Percentiles rank a stretch among this genome's conserved stretches.
Evolutionary conservation across 495 filamentous ascomycete genomes (phyloP).

Genomic region (Tuber melanosporum): DNA sequence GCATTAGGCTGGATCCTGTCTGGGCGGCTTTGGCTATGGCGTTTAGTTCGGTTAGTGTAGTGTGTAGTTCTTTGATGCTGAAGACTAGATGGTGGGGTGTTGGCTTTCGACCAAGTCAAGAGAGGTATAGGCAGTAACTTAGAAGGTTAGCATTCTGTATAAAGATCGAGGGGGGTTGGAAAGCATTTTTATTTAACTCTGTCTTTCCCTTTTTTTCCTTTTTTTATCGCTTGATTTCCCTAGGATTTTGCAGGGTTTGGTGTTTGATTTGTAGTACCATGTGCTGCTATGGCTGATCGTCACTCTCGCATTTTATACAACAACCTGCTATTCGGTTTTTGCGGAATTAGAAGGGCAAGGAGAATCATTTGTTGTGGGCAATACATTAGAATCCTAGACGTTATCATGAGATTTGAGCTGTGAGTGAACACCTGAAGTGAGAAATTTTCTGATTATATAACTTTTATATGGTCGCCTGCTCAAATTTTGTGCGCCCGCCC

Average conservation of each 20-base stretch:
- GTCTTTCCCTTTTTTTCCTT: not conserved
- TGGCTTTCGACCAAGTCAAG: conserved; percentile 47
- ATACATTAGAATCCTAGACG: not conserved
- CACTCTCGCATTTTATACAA: not conserved
- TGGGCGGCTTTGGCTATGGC: conserved; percentile 54
- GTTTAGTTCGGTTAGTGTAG: conserved; percentile 72
- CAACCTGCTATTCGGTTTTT: not conserved
- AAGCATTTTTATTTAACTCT: not conserved
- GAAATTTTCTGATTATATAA: not conserved
- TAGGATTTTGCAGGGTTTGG: not conserved
- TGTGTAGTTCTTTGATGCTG: conserved; percentile 64
- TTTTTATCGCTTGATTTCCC: conserved; percentile 1
- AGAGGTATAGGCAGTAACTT: conserved; percentile 13
- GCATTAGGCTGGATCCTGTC: conserved; percentile 6
- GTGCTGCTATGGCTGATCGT: not conserved
- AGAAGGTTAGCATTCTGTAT: not conserved
- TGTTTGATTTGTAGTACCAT: not conserved
- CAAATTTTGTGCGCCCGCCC: not conserved
- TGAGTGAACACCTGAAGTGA: not conserved
- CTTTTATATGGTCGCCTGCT: not conserved
- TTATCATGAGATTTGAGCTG: not conserved
- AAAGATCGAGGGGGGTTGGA: not conserved
- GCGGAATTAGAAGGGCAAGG: not conserved
- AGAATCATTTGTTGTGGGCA: not conserved
- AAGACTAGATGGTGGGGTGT: conserved; percentile 46